Evolutionary conservation across 768 basidiomycete genomes (phyloP).

Genomic region (Tricholoma sp.): DNA sequence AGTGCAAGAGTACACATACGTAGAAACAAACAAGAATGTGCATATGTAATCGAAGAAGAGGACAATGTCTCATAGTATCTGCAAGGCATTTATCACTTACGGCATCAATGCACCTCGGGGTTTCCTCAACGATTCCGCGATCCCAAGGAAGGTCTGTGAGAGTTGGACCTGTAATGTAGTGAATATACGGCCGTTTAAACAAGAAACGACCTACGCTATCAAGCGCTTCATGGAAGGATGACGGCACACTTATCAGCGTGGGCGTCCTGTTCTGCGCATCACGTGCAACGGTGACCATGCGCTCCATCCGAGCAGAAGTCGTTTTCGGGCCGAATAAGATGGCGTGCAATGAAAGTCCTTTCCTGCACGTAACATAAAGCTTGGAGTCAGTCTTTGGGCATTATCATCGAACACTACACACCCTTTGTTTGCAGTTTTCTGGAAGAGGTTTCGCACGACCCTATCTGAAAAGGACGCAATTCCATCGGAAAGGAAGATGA

Average conservation of each 20-base stretch:
- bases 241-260: slow-evolving; percentile 31
- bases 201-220: slow-evolving; percentile 37
- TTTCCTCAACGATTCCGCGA: slow-evolving; percentile 54
- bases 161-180: slow-evolving; percentile 38
- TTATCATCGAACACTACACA: slow-evolving; percentile 10
- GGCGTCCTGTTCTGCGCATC: slow-evolving; percentile 37
- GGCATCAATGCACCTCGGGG: slow-evolving; percentile 42
- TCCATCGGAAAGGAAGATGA: slow-evolving; percentile 56
- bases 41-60: not conserved
- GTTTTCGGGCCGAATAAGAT: slow-evolving; percentile 44
- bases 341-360: slow-evolving; percentile 52
- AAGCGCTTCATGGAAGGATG: slow-evolving; percentile 42
- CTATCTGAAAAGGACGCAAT: slow-evolving; percentile 35
- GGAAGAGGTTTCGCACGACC: slow-evolving; percentile 35
- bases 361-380: slow-evolving; percentile 26
- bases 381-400: not conserved
- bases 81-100: not conserved
- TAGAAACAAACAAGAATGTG: too few relatives aligned
- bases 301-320: slow-evolving; percentile 23
- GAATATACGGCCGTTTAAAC: not conserved
- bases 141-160: slow-evolving; percentile 51
- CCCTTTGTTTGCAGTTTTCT: slow-evolving; percentile 39
- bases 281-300: slow-evolving; percentile 49
- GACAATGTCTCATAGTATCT: not conserved
- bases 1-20: too few relatives aligned